These are phyloP conservation scores for Lotus japonicus DNA, from an alignment of 306 rosid genomes.

Conservation along the genomic window DNA sequence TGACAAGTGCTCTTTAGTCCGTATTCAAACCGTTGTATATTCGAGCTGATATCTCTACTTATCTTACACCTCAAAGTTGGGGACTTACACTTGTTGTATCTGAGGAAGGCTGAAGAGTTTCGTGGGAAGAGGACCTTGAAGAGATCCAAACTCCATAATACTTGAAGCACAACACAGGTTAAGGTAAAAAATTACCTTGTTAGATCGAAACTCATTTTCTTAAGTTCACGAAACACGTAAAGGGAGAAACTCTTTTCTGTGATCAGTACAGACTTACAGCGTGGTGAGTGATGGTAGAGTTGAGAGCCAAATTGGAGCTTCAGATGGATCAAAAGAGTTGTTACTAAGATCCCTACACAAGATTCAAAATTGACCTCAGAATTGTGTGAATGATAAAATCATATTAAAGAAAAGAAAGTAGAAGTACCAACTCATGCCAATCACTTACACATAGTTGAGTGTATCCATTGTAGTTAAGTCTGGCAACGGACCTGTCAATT, in stretches of 20 bases:
- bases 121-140: slow-evolving; percentile 66
- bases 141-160: slow-evolving; percentile 68
- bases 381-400: slow-evolving; percentile 14
- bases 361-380: background rate
- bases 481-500: slow-evolving; percentile 60
- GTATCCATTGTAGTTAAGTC: slow-evolving; percentile 55
- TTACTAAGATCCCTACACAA: slow-evolving; percentile 77
- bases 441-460: slow-evolving; percentile 77
- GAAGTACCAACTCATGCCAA: slow-evolving; percentile 3
- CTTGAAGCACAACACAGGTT: slow-evolving; percentile 27
- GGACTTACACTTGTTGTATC: slow-evolving; percentile 87
- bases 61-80: background rate
- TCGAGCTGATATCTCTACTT: background rate
- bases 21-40: background rate
- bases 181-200: background rate
- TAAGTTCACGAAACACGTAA: too few relatives aligned
- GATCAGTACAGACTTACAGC: slow-evolving; percentile 51
- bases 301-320: slow-evolving; percentile 74
- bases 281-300: slow-evolving; percentile 63
- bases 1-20: too few relatives aligned
- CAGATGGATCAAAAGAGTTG: slow-evolving; percentile 65
- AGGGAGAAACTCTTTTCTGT: background rate
- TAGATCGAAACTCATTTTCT: background rate
- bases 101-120: slow-evolving; percentile 60
- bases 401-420: background rate